These are phyloP conservation scores for Phytopythium boreale DNA, from an alignment of 352 stramenopile genomes.

Conservation along the genomic window DNA sequence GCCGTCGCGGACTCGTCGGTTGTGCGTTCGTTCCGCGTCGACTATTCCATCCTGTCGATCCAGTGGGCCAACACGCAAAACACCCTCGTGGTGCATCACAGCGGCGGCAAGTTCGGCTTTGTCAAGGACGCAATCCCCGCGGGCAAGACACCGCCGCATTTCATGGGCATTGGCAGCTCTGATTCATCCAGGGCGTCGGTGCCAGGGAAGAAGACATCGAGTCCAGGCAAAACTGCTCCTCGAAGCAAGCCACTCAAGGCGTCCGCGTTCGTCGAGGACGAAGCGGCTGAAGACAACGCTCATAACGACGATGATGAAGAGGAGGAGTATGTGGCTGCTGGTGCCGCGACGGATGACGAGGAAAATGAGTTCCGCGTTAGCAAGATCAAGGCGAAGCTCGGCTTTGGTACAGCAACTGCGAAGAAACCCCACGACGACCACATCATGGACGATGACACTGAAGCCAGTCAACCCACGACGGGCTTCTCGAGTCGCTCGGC, in stretches of 20 bases:
- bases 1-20: conserved; percentile 41
- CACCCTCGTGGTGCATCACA: conserved; percentile 52
- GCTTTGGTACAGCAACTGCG: conserved; percentile 49
- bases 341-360: conserved; percentile 29
- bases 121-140: conserved; percentile 63
- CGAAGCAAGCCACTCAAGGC: conserved; percentile 16
- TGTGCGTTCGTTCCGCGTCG: conserved; percentile 53
- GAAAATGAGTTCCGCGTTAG: conserved; percentile 71
- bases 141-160: conserved; percentile 53
- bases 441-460: conserved; percentile 19
- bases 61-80: conserved; percentile 61
- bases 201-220: background rate
- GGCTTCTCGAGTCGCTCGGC: background rate
- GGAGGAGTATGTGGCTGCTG: conserved; percentile 20
- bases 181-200: background rate
- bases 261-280: conserved; percentile 47
- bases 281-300: conserved; percentile 32
- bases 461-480: background rate
- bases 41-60: conserved; percentile 54
- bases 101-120: conserved; percentile 56
- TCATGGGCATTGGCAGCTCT: conserved; percentile 13
- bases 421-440: conserved; percentile 16
- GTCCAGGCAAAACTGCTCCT: background rate
- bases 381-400: conserved; percentile 81
- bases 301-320: conserved; percentile 27